Conservation (phyloP, 805 yeast species). For the Pichia paraexigua region DNA sequence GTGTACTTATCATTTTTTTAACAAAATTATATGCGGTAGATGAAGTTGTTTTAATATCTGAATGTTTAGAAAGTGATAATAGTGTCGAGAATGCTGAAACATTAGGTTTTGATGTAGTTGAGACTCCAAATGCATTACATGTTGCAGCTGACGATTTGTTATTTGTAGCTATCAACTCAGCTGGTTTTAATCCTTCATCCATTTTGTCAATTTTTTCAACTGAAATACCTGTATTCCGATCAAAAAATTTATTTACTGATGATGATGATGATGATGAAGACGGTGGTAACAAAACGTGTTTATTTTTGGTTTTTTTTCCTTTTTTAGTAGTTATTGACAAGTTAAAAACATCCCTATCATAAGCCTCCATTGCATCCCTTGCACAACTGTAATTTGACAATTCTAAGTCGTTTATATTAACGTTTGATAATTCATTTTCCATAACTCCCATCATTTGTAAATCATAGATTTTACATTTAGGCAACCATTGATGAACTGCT, state of each 20-base stretch:
- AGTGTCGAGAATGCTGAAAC: slow-evolving; percentile 34
- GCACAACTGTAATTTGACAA: slow-evolving; percentile 31
- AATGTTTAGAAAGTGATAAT: slow-evolving; percentile 27
- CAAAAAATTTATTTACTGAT: neutral
- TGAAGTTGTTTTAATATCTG: slow-evolving; percentile 12
- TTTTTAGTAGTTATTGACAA: slow-evolving; percentile 1
- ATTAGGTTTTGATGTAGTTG: slow-evolving; percentile 29
- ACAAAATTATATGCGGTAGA: slow-evolving; percentile 26
- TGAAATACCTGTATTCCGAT: neutral
- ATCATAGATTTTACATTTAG: slow-evolving; percentile 89
- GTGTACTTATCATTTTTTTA: slow-evolving; percentile 28
- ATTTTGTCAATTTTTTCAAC: neutral
- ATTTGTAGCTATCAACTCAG: slow-evolving; percentile 14
- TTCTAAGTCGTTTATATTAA: slow-evolving; percentile 54
- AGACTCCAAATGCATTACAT: slow-evolving; percentile 29
- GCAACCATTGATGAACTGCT: slow-evolving; percentile 66
- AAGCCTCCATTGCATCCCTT: slow-evolving; percentile 54
- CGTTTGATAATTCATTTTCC: slow-evolving; percentile 76
- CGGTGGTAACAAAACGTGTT: neutral
- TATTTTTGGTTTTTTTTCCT: neutral
- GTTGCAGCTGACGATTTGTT: slow-evolving; percentile 27
- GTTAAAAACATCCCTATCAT: slow-evolving; percentile 53
- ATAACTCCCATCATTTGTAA: slow-evolving; percentile 97
- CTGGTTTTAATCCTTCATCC: slow-evolving; percentile 15
- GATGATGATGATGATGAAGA: neutral